phyloP scores from a whole-genome alignment of 176 grass and related monocot species.

The Poa pratensis region DNA sequence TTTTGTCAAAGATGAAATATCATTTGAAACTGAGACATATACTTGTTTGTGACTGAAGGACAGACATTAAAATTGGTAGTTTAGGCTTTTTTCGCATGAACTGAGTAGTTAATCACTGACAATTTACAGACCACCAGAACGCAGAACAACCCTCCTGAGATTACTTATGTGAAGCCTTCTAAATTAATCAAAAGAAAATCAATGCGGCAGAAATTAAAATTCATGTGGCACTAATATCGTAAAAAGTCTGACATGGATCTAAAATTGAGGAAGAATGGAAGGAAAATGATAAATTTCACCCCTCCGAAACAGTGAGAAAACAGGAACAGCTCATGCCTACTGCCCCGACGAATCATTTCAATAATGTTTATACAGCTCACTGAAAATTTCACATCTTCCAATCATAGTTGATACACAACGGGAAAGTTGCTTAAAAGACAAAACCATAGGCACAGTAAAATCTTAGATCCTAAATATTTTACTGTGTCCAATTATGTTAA shows the following conservation, averaged over 20 bases:
- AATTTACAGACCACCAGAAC: slow-evolving; percentile 14
- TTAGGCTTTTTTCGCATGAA: background rate
- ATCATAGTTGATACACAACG: background rate
- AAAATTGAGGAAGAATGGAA: background rate
- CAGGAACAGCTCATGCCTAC: background rate
- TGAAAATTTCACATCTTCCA: background rate
- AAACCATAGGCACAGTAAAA: background rate
- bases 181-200: background rate
- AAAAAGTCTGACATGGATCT: background rate
- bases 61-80: background rate
- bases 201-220: background rate
- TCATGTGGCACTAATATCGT: background rate
- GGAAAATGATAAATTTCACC: background rate
- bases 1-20: background rate
- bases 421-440: background rate
- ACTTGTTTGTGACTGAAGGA: background rate
- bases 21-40: slow-evolving; percentile 8
- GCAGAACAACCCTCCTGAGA: background rate
- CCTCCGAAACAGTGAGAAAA: background rate
- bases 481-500: background rate
- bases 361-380: slow-evolving; percentile 14
- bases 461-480: background rate
- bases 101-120: slow-evolving; percentile 11
- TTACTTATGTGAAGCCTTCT: background rate
- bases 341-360: slow-evolving; percentile 23